Base-by-base conservation (phyloP, 257 asterid genomes). In the Pogostemon cablin region DNA sequence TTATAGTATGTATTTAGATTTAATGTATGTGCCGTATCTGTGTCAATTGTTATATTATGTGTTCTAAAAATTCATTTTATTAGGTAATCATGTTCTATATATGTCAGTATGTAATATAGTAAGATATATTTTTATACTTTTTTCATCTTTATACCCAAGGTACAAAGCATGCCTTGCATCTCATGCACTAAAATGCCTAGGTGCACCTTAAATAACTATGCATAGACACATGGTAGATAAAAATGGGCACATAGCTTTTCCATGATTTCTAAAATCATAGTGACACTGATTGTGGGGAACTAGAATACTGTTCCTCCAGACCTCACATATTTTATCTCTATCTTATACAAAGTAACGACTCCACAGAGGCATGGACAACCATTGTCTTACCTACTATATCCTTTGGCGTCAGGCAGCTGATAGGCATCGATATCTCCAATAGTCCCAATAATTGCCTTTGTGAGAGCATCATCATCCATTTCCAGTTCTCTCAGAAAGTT, bases 321-420 rank as follows among this genome's bases (percentile, higher is more conserved):
- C 54, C 8, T 7, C 64, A 11, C 35, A 47, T 11, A 34, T 12
- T 44, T 46, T 48, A 8, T 9, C 11, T 53, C 15, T 42, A 9
- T 49, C 61, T 39, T 12, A 62, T 52, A 57, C 4, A 56, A 20
- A 65, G 41, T 57, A 53, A 69, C 3, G 50, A 42, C 11, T 71
- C 20, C 34, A 41, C 40, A 11, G 35, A 55, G 67, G 12, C 64
- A 67, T 54, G 54, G 9, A 39, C 61, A 46, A 69, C 55, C 17
- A 53, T 60, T 49, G 47, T 25, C 88, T 72, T 76, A 89, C 99
- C 99, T 89, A 55, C 90, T 95, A 69, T 95, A 95, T 74, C 99
- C 99, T 79, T 95, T 95, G 71, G 99, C 97, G 75, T 91, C 99
- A 62, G 98, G 98, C 57, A 95, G 91, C 83, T 91, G 98, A 81